Evolutionary conservation across 1,284 basidiomycete genomes (phyloP).

Genomic region (Boletellus deceptivus): DNA sequence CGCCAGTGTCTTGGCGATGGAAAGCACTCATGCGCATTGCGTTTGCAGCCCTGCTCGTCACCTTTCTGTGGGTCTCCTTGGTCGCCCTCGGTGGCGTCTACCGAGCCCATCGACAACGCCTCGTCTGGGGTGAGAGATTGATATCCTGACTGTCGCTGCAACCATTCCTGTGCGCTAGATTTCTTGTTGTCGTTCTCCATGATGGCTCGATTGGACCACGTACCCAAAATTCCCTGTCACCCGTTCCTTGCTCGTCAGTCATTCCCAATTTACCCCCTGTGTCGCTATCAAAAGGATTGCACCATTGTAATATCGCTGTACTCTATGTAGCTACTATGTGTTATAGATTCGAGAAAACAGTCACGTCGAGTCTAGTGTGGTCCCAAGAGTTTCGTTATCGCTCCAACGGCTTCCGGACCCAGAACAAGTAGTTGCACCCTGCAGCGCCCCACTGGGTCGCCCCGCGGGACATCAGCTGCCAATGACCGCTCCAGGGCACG

Average conservation of each 20-base stretch:
- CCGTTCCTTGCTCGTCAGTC: not conserved
- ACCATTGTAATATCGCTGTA: conserved; percentile 1
- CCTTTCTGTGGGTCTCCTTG: conserved; percentile 59
- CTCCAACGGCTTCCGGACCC: conserved; percentile 62
- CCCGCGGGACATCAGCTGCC: conserved; percentile 65
- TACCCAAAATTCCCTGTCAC: not conserved
- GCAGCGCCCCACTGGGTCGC: conserved; percentile 57
- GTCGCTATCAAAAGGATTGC: not conserved
- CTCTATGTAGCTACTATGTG: conserved; percentile 19
- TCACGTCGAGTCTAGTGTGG: not conserved
- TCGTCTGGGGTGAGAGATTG: conserved; percentile 73
- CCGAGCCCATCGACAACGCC: conserved; percentile 64
- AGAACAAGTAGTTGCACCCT: conserved; percentile 80
- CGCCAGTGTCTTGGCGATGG: conserved; percentile 67
- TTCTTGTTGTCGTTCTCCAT: not conserved
- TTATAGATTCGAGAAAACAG: not conserved
- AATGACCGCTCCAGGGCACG: conserved; percentile 71
- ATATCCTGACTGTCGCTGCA: conserved; percentile 47
- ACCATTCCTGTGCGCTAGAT: not conserved
- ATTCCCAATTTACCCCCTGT: not conserved
- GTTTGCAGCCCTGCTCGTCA: conserved; percentile 53
- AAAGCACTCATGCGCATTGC: conserved; percentile 57
- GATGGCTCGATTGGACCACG: not conserved
- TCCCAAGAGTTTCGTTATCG: conserved; percentile 1
- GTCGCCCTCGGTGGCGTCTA: conserved; percentile 62